These are phyloP conservation scores for Penicillium expansum DNA, from an alignment of 2,329 filamentous ascomycete genomes.

Conservation along the genomic window DNA sequence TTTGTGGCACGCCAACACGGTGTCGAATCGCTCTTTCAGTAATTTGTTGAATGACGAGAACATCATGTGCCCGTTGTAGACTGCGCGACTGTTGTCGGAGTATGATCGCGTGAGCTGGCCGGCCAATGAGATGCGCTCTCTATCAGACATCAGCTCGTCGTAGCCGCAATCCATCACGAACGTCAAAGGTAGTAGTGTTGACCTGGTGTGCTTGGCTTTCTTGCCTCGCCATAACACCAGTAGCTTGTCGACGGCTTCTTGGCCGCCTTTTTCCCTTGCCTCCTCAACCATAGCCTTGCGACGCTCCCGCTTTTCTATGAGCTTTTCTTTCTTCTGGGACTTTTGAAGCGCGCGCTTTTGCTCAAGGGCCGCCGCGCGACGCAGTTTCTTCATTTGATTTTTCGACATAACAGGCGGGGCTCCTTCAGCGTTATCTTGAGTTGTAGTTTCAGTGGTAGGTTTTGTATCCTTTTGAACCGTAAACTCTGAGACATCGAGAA, in stretches of 20 bases:
- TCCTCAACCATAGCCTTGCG: constrained; percentile 43
- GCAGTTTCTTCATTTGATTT: constrained; percentile 77
- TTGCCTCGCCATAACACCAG: constrained; percentile 27
- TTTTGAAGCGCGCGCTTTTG: constrained; percentile 62
- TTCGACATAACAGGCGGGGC: constrained; percentile 63
- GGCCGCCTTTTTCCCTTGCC: constrained; percentile 25
- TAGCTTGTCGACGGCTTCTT: constrained; percentile 26
- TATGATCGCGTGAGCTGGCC: constrained; percentile 85
- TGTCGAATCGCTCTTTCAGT: constrained; percentile 77
- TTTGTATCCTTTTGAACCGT: background rate
- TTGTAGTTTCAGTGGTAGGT: background rate
- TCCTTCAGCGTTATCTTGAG: constrained; percentile 7
- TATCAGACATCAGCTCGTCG: constrained; percentile 82
- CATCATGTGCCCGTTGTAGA: constrained; percentile 68
- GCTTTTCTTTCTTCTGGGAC: constrained; percentile 57
- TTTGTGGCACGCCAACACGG: constrained; percentile 68
- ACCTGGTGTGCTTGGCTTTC: constrained; percentile 31
- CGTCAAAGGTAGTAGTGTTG: constrained; percentile 67
- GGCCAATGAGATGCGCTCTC: constrained; percentile 77
- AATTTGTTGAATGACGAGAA: constrained; percentile 74
- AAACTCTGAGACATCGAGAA: constrained; percentile 3
- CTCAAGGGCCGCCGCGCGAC: constrained; percentile 72
- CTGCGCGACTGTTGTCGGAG: constrained; percentile 74
- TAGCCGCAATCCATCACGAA: constrained; percentile 90
- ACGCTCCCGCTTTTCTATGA: constrained; percentile 52